Conservation (phyloP, 768 basidiomycete species). For the Cytidiella melzeri region DNA sequence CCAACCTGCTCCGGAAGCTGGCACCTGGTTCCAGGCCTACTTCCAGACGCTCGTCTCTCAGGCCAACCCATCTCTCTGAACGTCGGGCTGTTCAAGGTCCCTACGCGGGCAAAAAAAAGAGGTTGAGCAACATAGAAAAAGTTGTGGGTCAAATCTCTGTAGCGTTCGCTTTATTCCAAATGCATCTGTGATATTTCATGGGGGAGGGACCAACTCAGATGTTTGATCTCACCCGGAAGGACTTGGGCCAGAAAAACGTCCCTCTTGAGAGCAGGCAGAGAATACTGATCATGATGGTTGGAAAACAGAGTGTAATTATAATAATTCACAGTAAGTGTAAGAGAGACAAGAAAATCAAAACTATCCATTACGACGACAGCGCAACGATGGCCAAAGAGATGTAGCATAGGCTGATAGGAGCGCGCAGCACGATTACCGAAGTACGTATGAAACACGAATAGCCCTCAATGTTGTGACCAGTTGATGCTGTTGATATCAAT, state of each 20-base stretch:
- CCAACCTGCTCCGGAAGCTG: conserved; percentile 54
- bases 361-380: conserved; percentile 1
- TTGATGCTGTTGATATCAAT: conserved; percentile 94
- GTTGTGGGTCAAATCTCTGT: no score
- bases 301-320: conserved; percentile 2
- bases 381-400: neutral
- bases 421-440: neutral
- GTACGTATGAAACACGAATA: neutral
- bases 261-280: no score
- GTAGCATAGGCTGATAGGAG: neutral
- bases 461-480: conserved; percentile 65
- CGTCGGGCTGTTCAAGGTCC: no score
- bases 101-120: no score
- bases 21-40: conserved; percentile 66
- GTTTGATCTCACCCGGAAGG: no score
- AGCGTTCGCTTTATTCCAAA: no score
- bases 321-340: conserved; percentile 9
- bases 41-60: conserved; percentile 49
- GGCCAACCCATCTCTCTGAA: conserved; percentile 27
- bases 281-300: neutral
- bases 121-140: no score
- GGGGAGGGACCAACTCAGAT: no score
- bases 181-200: no score
- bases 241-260: no score
- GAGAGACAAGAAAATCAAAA: neutral